Evolutionary conservation across 2,329 filamentous ascomycete species (phyloP).

Genomic region (Fusarium setosum): DNA sequence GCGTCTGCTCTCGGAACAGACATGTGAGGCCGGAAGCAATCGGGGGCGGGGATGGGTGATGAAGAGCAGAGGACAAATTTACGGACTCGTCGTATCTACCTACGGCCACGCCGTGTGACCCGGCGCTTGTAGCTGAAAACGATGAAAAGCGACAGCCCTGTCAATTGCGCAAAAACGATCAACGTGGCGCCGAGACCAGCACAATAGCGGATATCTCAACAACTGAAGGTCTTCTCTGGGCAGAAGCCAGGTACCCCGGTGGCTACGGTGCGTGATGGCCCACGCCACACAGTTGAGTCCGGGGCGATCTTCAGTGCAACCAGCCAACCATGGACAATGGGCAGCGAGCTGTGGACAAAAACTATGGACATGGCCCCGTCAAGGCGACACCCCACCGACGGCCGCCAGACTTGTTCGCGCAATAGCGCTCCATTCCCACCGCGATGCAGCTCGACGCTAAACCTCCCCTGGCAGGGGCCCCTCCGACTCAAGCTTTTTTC

Average conservation of each 20-base stretch:
- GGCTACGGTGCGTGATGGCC: slow-evolving; percentile 39
- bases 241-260: slow-evolving; percentile 17
- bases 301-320: slow-evolving; percentile 39
- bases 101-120: slow-evolving; percentile 5
- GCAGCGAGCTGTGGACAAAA: slow-evolving; percentile 30
- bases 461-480: slow-evolving; percentile 32
- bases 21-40: slow-evolving; percentile 7
- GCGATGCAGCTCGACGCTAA: slow-evolving; percentile 40
- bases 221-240: slow-evolving; percentile 22
- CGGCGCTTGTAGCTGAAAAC: slow-evolving; percentile 13
- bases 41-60: not conserved
- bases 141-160: slow-evolving; percentile 16
- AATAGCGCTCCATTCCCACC: slow-evolving; percentile 44
- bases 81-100: not conserved
- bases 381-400: slow-evolving; percentile 38
- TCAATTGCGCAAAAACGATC: slow-evolving; percentile 29
- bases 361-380: slow-evolving; percentile 23
- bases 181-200: slow-evolving; percentile 29
- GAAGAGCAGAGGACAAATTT: not conserved
- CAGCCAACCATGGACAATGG: slow-evolving; percentile 35
- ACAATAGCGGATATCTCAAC: slow-evolving; percentile 29
- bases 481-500: slow-evolving; percentile 41
- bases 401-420: slow-evolving; percentile 45
- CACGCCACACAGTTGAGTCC: slow-evolving; percentile 42
- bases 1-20: not conserved